A percentile compares a stretch with the other conserved stretches of the same genome.
phyloP scores from a whole-genome alignment of 2,329 filamentous ascomycete species.

The Stagonosporopsis vannaccii region DNA sequence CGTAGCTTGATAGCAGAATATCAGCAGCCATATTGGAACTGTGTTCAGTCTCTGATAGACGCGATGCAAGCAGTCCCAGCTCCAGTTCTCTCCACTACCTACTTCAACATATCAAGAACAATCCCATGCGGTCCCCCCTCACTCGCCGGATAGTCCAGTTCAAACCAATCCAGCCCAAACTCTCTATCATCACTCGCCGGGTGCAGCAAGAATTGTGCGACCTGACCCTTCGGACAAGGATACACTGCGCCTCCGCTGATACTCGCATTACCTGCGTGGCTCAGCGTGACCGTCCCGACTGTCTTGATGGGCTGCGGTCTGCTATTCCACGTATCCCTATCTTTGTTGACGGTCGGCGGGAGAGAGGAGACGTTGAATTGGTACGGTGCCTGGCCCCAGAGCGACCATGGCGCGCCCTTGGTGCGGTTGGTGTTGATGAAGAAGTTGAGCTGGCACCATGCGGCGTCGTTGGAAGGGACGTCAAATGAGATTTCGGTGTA shows the following conservation, averaged over 20 bases:
- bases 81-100: background rate
- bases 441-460: constrained; percentile 37
- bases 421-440: constrained; percentile 27
- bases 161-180: constrained; percentile 41
- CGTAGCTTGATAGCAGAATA: too few relatives aligned
- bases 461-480: constrained; percentile 33
- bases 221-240: constrained; percentile 30
- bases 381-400: constrained; percentile 30
- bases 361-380: constrained; percentile 37
- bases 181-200: constrained; percentile 23
- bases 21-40: too few relatives aligned
- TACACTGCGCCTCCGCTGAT: constrained; percentile 26
- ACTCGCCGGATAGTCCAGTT: constrained; percentile 32
- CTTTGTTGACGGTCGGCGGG: constrained; percentile 33
- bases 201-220: constrained; percentile 39
- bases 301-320: constrained; percentile 25
- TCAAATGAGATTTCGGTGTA: constrained; percentile 45
- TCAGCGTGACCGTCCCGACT: constrained; percentile 30
- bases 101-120: constrained; percentile 38
- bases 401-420: constrained; percentile 28
- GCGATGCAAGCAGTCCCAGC: too few relatives aligned
- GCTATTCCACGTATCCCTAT: constrained; percentile 39
- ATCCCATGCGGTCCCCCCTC: constrained; percentile 39
- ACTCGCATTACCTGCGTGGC: constrained; percentile 15
- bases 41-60: too few relatives aligned